Evolutionary conservation across 1,139 yeast species (phyloP).

Genomic region (Geotrichum fermentans): DNA sequence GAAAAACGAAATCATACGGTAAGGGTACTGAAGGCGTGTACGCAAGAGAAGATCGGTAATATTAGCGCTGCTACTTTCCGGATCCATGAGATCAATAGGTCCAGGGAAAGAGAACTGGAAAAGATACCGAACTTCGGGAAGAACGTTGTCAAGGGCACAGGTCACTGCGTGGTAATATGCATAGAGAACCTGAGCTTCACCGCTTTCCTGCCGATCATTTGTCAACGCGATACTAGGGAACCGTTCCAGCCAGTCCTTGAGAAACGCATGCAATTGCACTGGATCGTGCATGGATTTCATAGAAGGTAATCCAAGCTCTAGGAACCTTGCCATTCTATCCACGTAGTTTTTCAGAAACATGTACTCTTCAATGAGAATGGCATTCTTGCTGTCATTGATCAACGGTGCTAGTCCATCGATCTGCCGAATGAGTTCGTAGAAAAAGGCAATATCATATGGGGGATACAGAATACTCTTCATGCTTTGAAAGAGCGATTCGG

Average conservation of each 20-base stretch:
- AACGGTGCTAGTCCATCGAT: constrained; percentile 24
- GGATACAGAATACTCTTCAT: constrained; percentile 39
- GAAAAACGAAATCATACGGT: constrained; percentile 35
- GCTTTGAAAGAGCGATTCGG: constrained; percentile 32
- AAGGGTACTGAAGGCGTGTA: constrained; percentile 20
- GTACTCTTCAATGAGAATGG: constrained; percentile 24
- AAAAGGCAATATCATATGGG: constrained; percentile 35
- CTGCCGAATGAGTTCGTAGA: constrained; percentile 32
- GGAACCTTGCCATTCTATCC: constrained; percentile 22
- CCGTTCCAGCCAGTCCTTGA: constrained; percentile 31
- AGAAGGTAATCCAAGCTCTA: constrained; percentile 16
- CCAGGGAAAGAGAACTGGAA: constrained; percentile 40
- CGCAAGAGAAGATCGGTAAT: neutral
- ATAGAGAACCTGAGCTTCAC: constrained; percentile 27
- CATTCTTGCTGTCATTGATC: neutral
- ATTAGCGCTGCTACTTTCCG: constrained; percentile 21
- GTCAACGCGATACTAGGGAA: constrained; percentile 31
- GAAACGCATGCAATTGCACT: constrained; percentile 25
- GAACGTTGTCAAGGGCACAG: constrained; percentile 35
- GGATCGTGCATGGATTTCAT: constrained; percentile 21
- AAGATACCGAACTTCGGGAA: constrained; percentile 40
- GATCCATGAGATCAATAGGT: constrained; percentile 31
- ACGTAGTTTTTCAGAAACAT: constrained; percentile 25
- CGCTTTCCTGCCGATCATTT: constrained; percentile 11
- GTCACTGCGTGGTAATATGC: constrained; percentile 38